Conservation (phyloP, 352 stramenopile genomes). For the Pythium phragmiticola region DNA sequence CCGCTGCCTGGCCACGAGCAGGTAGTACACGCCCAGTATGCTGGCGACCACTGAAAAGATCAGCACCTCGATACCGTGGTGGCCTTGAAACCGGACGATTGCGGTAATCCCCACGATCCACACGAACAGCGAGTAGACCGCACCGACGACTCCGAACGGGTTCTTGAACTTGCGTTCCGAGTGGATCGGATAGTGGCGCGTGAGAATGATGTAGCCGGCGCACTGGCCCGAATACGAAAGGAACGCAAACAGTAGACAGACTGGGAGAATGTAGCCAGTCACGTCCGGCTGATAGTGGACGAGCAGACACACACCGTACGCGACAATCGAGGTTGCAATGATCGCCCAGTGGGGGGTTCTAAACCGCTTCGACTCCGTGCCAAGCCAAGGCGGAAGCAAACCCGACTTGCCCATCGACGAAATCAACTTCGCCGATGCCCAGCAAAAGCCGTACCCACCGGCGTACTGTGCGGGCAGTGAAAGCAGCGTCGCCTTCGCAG, state of each 20-base stretch:
- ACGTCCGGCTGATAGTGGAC: slow-evolving; percentile 10
- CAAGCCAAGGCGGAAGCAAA: slow-evolving; percentile 12
- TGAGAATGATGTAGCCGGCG: slow-evolving; percentile 28
- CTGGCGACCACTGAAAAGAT: slow-evolving; percentile 2
- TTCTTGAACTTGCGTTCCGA: slow-evolving; percentile 23
- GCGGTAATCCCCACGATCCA: slow-evolving; percentile 25
- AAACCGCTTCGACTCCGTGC: slow-evolving; percentile 9
- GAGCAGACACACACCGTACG: slow-evolving; percentile 23
- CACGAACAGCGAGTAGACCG: slow-evolving; percentile 22
- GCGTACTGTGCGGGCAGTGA: slow-evolving; percentile 16
- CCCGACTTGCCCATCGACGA: slow-evolving; percentile 11
- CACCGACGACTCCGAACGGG: slow-evolving; percentile 27
- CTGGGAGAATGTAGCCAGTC: slow-evolving; percentile 17
- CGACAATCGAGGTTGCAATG: slow-evolving; percentile 3
- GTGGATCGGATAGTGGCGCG: slow-evolving; percentile 15
- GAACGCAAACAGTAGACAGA: slow-evolving; percentile 26
- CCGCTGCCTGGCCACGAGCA: slow-evolving; percentile 11
- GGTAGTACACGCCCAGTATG: slow-evolving; percentile 18
- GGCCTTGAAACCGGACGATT: slow-evolving; percentile 23
- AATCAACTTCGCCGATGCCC: slow-evolving; percentile 9
- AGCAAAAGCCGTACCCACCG: slow-evolving; percentile 10
- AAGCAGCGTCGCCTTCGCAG: slow-evolving; percentile 10
- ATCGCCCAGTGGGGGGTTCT: slow-evolving; percentile 19
- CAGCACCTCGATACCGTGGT: slow-evolving; percentile 12
- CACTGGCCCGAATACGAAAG: slow-evolving; percentile 31